Conservation (phyloP, 2,329 filamentous ascomycete genomes). For the Aspergillus luchuensis region DNA sequence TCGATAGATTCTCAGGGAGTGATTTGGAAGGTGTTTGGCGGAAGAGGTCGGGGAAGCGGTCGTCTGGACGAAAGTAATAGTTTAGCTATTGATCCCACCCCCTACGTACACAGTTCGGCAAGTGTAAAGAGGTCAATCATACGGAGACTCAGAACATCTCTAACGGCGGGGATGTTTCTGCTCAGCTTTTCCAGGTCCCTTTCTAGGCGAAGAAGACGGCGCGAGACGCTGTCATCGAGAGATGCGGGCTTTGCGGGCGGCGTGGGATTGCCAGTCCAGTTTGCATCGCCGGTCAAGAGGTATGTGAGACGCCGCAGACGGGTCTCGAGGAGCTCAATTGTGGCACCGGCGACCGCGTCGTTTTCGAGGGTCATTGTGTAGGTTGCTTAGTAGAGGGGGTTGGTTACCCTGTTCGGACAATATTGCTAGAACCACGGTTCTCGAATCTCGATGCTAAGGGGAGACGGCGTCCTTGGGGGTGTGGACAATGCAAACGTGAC, state of each 20-base stretch:
- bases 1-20: slow-evolving; percentile 40
- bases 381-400: background rate
- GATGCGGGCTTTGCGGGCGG: slow-evolving; percentile 37
- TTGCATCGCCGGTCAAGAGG: slow-evolving; percentile 45
- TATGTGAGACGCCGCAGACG: slow-evolving; percentile 49
- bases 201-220: slow-evolving; percentile 43
- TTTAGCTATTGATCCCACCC: slow-evolving; percentile 3
- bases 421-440: background rate
- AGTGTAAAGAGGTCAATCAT: slow-evolving; percentile 10
- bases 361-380: slow-evolving; percentile 36
- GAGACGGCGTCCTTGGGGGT: background rate
- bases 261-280: slow-evolving; percentile 44
- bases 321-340: slow-evolving; percentile 47
- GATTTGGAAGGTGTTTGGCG: slow-evolving; percentile 34
- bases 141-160: slow-evolving; percentile 49
- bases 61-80: slow-evolving; percentile 30
- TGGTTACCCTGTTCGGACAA: background rate
- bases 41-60: slow-evolving; percentile 47
- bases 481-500: slow-evolving; percentile 18
- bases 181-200: slow-evolving; percentile 42
- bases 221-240: slow-evolving; percentile 42
- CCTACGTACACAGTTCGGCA: background rate
- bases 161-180: slow-evolving; percentile 40
- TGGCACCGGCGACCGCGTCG: slow-evolving; percentile 41
- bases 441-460: background rate